Evolutionary conservation across 306 rosid genomes (phyloP), one percentile per base, ranked within the genome.

Genomic region (Inga laurina): DNA sequence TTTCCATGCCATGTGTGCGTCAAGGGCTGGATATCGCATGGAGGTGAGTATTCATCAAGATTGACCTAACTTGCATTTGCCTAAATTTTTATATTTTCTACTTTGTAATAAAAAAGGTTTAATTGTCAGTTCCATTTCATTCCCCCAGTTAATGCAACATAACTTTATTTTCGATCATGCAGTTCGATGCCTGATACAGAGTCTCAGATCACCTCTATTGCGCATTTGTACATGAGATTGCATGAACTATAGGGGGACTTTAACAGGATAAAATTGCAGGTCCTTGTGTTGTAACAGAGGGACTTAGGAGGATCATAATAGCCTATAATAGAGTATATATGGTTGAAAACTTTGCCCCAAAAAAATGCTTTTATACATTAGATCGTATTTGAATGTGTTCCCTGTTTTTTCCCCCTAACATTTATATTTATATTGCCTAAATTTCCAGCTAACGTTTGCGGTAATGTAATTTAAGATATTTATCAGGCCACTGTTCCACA

Each of bases 1-100:
- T 93, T 97, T 91, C 87, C 99, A 97, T 87, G 98, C 99, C 79
- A 97, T 94, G 98, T 97, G 99, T 88, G 99, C 99, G 73, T 97
- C 99, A 83, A 90, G 99, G 79, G 98, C 99, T 35, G 99, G 99
- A 81, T 97, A 94, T 85, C 94, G 97, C 41, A 97, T 97, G 99
- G 99, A 97, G 97, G 99, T 94, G 82, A 86, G 93, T 57, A 32
- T 71, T 81, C 71, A 61, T 74, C 64, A 22, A 24, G 45, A 62
- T 74, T 78, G 79, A 81, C 67, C 43, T 75, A 24, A 57, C 79
- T 59, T 77, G 68, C n/a, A 7, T 45, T 76, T 44, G 45, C 22
- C 16, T 64, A n/a, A 49, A 76, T 76, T n/a, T 74, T 14, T 30
- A 30, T 78, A 52, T 59, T 66, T 77, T 61, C 57, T 64, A 70